Conservation (phyloP, 2,329 filamentous ascomycete species). For the Lojkania enalia region DNA sequence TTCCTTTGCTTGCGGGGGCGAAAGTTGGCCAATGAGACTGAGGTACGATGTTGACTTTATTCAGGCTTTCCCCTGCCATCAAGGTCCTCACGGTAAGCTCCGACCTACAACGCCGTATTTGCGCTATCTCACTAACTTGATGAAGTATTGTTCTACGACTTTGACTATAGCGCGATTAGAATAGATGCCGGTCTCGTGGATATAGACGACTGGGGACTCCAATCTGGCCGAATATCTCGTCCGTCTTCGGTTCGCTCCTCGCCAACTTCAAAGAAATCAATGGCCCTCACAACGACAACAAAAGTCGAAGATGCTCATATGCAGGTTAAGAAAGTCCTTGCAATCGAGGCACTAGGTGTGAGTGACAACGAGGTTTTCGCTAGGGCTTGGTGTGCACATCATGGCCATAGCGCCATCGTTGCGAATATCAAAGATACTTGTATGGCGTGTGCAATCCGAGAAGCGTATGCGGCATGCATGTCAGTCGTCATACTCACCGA, state of each 20-base stretch:
- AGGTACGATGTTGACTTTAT: constrained; percentile 48
- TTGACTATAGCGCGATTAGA: constrained; percentile 61
- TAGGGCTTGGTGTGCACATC: constrained; percentile 76
- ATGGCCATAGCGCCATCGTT: constrained; percentile 71
- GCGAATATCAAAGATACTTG: constrained; percentile 71
- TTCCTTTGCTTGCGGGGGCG: constrained; percentile 45
- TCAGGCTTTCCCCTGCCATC: constrained; percentile 47
- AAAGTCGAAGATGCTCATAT: constrained; percentile 30
- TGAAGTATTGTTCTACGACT: constrained; percentile 70
- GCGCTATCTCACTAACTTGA: constrained; percentile 18
- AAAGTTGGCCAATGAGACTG: constrained; percentile 45
- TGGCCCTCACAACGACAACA: constrained; percentile 26
- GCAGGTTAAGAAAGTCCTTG: constrained; percentile 65
- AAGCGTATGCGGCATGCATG: constrained; percentile 73
- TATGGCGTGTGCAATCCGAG: constrained; percentile 73
- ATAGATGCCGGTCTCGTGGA: constrained; percentile 66
- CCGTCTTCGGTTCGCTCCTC: constrained; percentile 38
- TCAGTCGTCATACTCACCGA: constrained; percentile 69
- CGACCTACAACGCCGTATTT: no score
- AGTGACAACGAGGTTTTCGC: constrained; percentile 76
- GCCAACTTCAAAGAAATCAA: constrained; percentile 31
- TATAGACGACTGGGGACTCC: constrained; percentile 65
- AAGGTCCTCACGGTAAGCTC: constrained; percentile 45
- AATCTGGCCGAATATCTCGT: constrained; percentile 36
- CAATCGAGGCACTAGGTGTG: constrained; percentile 73